Evolutionary conservation across 768 basidiomycete genomes (phyloP), one percentile per base, ranked within the genome.

Genomic region (Leucosporidium scottii): DNA sequence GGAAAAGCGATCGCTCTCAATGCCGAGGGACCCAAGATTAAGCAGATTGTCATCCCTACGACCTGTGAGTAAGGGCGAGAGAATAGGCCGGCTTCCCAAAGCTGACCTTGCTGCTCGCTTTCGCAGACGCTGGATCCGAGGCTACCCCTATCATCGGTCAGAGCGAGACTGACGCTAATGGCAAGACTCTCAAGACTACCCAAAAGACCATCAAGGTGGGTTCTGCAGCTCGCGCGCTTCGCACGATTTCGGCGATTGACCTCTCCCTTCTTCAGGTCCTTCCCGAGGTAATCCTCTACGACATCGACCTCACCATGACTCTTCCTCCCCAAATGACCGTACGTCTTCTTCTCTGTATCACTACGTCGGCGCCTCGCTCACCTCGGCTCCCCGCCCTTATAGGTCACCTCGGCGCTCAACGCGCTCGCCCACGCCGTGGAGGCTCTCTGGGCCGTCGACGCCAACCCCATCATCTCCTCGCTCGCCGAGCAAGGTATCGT

Each of bases 351-450:
- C n/a, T 12, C 20, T 3, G 31, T 20, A 13, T 9, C 36, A 0
- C 34, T 44, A 15, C 31, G 15, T 9, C 23, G 2, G 18, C 7
- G 9, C 39, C 27, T 47, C 44, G 10, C 51, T 54, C 12, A 49
- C 21, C 18, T 17, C 23, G 20, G 6, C 60, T 20, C 30, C 61
- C 20, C n/a, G 49, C 39, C 17, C 48, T 31, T 7, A 51, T 36
- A 49, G 25, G 75, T 79, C 44, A 81, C 81, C 1, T 78, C 77
- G 23, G 79, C 80, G 13, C 71, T 81, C 54, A 82, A 82, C 73
- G 80, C 81, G 13, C 79, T 82, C 64, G 81, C 80, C 1, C 81
- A 82, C 64, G 78, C 74, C n/a, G 78, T 82, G 34, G 81, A 82
- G 58, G 81, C 80, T 0, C 72, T 82, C 6, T 82, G 81, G 72